Conservation (phyloP, 495 filamentous ascomycete genomes). For the Talaromyces nanjingensis region DNA sequence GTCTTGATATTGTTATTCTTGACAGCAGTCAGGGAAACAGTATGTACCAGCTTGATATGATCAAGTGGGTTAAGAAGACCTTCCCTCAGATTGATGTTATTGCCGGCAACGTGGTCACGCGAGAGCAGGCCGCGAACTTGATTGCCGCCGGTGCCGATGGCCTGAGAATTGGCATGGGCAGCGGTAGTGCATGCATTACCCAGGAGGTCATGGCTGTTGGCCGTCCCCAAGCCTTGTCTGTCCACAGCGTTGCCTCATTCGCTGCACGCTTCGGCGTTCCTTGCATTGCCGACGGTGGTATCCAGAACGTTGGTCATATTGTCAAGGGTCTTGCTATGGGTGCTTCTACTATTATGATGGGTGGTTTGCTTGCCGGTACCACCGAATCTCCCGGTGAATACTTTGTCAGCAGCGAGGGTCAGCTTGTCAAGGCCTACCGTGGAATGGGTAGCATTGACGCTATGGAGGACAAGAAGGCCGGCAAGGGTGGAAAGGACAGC, state of each 20-base stretch:
- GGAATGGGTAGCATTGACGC: slow-evolving; percentile 98
- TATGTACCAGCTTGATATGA: slow-evolving; percentile 95
- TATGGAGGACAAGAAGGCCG: slow-evolving; percentile 98
- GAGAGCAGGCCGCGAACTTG: slow-evolving; percentile 84
- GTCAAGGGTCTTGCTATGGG: slow-evolving; percentile 96
- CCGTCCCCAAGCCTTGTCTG: slow-evolving; percentile 86
- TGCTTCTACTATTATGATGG: slow-evolving; percentile 98
- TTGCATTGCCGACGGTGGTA: slow-evolving; percentile 94
- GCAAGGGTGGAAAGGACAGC: slow-evolving; percentile 53
- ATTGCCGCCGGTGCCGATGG: slow-evolving; percentile 95
- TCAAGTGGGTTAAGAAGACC: slow-evolving; percentile 85
- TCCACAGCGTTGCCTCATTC: slow-evolving; percentile 81
- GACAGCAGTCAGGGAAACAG: slow-evolving; percentile 96
- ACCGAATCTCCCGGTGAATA: slow-evolving; percentile 97
- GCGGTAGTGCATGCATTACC: slow-evolving; percentile 95
- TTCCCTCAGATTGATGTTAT: slow-evolving; percentile 88
- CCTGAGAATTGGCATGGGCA: slow-evolving; percentile 98
- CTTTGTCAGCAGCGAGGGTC: slow-evolving; percentile 87
- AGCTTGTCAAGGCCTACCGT: slow-evolving; percentile 97
- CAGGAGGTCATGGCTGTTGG: slow-evolving; percentile 99
- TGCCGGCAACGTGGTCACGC: slow-evolving; percentile 94
- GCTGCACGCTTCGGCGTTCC: slow-evolving; percentile 92
- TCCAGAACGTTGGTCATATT: slow-evolving; percentile 98
- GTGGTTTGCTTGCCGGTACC: slow-evolving; percentile 91
- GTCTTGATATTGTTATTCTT: slow-evolving; percentile 90